Base-by-base conservation (phyloP, 2,329 filamentous ascomycete species). In the Monosporascus sp. region DNA sequence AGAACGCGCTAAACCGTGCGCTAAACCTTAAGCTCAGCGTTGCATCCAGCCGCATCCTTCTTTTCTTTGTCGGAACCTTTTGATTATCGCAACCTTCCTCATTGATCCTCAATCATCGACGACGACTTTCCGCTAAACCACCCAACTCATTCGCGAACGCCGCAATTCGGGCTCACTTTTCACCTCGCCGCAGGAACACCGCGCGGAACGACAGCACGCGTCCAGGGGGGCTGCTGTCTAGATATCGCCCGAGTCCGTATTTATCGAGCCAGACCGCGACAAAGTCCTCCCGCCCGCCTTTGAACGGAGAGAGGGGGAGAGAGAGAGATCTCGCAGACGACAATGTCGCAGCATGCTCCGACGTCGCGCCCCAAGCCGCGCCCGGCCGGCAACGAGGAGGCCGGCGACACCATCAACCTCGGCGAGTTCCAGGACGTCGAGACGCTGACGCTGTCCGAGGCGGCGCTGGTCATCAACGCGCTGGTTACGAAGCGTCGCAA, bases 371-470 rank as follows among this genome's bases (percentile, higher is more conserved):
- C 81, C 57, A 90, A 88, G 73, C 87, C 85, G 59, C 76, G 79
- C 45, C 82, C 82, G 48, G 81, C 84, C 53, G 88, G 88, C 68
- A 92, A 96, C 70, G 93, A 97, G 72, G 91, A 97, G 76, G 92
- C 93, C 24, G 85, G 87, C 49, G 78, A 83, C 7, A 84, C 85
- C 52, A 84, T 97, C 59, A 89, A 87, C 70, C 87, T 99, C 11
- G 94, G 94, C 74, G 93, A 97, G 69, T 97, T 97, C 74, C 85
- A 95, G 64, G 81, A 93, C 66, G 91, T 95, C 61, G 91, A 94
- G 69, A 93, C 92, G 6, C 80, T 99, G 57, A 96, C 92, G 46
- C 83, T 97, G 51, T 96, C 91, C 36, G 94, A 97, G 75, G 92
- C 94, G 2, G 84, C 91, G 63, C 83, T 96, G 49, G 88, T 99